These are phyloP conservation scores for Fusarium ramigenum DNA, from an alignment of 2,329 filamentous ascomycete genomes.

Conservation along the genomic window DNA sequence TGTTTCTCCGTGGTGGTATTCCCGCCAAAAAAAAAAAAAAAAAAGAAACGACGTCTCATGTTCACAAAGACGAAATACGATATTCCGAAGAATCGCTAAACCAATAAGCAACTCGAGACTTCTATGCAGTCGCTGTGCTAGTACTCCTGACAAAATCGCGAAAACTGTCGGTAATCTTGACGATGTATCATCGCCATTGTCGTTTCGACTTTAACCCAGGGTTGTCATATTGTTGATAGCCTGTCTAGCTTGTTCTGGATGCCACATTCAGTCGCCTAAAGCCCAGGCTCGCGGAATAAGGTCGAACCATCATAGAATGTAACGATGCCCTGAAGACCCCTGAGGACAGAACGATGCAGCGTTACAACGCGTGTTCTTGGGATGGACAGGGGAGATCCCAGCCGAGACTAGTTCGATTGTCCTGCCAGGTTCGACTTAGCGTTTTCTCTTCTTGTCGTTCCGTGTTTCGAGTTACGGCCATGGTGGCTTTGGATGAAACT, in stretches of 20 bases:
- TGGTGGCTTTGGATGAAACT: conserved; percentile 18
- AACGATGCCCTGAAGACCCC: conserved; percentile 10
- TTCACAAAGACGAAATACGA: background rate
- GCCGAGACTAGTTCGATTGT: background rate
- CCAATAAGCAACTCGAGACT: background rate
- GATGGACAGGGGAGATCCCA: background rate
- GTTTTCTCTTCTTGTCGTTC: conserved; percentile 27
- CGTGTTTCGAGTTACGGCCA: conserved; percentile 42
- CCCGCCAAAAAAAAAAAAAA: background rate
- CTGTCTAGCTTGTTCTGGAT: background rate
- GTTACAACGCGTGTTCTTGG: conserved; percentile 1
- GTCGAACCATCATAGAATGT: conserved; percentile 11
- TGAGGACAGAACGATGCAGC: conserved; percentile 14
- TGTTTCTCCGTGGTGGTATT: background rate
- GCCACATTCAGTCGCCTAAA: conserved; percentile 1
- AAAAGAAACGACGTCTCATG: background rate
- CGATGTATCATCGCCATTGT: background rate
- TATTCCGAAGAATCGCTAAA: background rate
- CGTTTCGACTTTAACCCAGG: conserved; percentile 17
- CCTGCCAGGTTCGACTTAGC: conserved; percentile 2
- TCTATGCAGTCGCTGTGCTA: background rate
- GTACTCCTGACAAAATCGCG: background rate
- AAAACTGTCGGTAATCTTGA: conserved; percentile 1
- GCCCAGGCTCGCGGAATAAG: conserved; percentile 1
- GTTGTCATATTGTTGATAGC: background rate